Percentiles rank a stretch among this genome's conserved stretches.
These are phyloP conservation scores for Vaccinium darrowii DNA, from an alignment of 148 eudicot genomes.

Conservation along the genomic window DNA sequence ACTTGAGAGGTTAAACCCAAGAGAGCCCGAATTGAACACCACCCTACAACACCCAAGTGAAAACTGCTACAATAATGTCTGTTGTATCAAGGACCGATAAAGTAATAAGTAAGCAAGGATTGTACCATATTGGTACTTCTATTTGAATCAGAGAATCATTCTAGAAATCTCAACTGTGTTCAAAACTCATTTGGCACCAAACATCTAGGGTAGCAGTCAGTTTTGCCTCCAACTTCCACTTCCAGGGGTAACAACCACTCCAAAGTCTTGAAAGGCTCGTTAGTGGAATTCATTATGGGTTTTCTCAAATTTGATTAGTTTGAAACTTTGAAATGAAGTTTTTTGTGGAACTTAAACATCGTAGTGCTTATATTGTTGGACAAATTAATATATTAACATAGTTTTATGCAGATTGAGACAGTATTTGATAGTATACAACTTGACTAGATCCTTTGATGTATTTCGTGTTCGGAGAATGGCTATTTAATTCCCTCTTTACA, in stretches of 20 bases:
- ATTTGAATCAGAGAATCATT: not conserved
- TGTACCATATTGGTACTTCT: not conserved
- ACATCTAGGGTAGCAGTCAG: not conserved
- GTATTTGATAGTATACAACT: not conserved
- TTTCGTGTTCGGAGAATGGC: not conserved
- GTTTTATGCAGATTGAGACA: not conserved
- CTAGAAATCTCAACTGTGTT: not conserved
- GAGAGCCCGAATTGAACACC: no score
- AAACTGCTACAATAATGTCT: not conserved
- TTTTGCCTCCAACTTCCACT: not conserved
- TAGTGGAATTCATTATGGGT: not conserved
- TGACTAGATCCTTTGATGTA: not conserved
- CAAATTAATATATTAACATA: not conserved
- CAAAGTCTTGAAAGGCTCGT: not conserved
- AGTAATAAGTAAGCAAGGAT: not conserved
- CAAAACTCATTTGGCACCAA: not conserved
- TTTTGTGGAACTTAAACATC: not conserved
- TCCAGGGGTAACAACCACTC: not conserved
- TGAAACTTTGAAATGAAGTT: not conserved
- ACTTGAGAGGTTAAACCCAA: no score
- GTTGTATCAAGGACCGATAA: not conserved
- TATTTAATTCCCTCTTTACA: not conserved
- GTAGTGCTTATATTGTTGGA: not conserved
- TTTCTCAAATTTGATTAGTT: not conserved
- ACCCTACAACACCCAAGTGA: not conserved